Evolutionary conservation across 345 rosid species (phyloP).

Genomic region (Brassica napus): DNA sequence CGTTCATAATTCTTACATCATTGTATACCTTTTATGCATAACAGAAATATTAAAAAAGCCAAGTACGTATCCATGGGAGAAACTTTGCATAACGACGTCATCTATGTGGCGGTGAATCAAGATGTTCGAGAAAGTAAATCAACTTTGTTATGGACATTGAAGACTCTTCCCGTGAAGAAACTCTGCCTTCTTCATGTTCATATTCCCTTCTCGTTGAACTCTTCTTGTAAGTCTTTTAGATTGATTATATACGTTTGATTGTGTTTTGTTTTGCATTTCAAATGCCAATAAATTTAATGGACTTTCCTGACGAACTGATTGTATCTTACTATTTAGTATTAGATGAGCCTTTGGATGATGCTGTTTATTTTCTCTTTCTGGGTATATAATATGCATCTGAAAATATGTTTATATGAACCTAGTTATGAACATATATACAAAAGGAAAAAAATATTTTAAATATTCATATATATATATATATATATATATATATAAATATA

Average conservation of each 20-base stretch:
- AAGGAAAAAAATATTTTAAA: neutral
- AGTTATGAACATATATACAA: neutral
- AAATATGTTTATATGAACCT: neutral
- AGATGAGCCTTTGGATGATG: neutral
- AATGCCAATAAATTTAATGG: neutral
- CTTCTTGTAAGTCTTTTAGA: constrained; percentile 29
- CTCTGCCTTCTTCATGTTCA: constrained; percentile 52
- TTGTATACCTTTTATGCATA: too few species aligned
- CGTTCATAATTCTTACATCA: too few species aligned
- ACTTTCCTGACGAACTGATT: neutral
- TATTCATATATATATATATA: neutral
- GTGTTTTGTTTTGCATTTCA: neutral
- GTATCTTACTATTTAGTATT: neutral
- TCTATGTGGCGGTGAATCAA: constrained; percentile 64
- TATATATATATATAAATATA: too few species aligned
- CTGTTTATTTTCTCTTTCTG: neutral
- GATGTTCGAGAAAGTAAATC: constrained; percentile 45
- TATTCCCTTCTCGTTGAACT: constrained; percentile 36
- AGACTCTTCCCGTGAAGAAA: constrained; percentile 36
- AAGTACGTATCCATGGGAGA: constrained; percentile 12
- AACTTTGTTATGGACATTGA: constrained; percentile 55
- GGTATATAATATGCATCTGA: neutral
- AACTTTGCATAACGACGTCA: constrained; percentile 23
- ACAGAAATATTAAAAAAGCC: too few species aligned
- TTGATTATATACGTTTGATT: neutral